These are phyloP conservation scores for Pulveroboletus sp. DNA, from an alignment of 768 basidiomycete species.

Conservation along the genomic window DNA sequence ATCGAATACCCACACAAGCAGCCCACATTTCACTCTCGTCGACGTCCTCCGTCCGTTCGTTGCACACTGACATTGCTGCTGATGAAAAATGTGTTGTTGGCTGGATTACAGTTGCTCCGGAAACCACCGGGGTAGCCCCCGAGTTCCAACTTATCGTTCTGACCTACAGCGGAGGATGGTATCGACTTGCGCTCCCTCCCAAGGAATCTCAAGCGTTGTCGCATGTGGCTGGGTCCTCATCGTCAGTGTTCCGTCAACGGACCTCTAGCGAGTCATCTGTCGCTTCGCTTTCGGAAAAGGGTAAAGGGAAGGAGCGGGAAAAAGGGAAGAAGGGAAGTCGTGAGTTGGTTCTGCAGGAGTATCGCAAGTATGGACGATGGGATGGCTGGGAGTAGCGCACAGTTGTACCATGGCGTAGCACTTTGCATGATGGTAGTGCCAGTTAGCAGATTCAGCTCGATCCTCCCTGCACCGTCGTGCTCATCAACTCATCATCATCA, in stretches of 20 bases:
- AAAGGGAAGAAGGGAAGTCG: conserved; percentile 54
- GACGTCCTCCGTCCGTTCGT: conserved; percentile 50
- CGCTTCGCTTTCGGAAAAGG: conserved; percentile 42
- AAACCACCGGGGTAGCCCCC: conserved; percentile 27
- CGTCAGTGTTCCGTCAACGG: conserved; percentile 38
- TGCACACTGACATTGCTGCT: conserved; percentile 59
- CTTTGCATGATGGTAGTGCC: too few species aligned
- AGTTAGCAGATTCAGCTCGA: too few species aligned
- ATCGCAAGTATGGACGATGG: conserved; percentile 79
- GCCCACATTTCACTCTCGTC: conserved; percentile 77
- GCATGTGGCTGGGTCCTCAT: conserved; percentile 32
- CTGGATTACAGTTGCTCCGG: conserved; percentile 61
- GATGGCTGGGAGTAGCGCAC: conserved; percentile 72
- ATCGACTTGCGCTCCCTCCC: conserved; percentile 64
- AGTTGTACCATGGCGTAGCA: too few species aligned
- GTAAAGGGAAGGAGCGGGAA: conserved; percentile 55
- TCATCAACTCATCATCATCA: background rate
- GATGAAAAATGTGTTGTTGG: conserved; percentile 85
- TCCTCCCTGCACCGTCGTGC: background rate
- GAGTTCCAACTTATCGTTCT: conserved; percentile 81
- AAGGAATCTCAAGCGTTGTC: conserved; percentile 19
- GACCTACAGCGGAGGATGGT: conserved; percentile 92
- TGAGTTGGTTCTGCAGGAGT: conserved; percentile 70
- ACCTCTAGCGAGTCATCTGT: conserved; percentile 55
- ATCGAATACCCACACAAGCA: conserved; percentile 80